These are phyloP conservation scores for Backusella australiensis DNA, from an alignment of 192 early-diverging fungal genomes.

Conservation along the genomic window DNA sequence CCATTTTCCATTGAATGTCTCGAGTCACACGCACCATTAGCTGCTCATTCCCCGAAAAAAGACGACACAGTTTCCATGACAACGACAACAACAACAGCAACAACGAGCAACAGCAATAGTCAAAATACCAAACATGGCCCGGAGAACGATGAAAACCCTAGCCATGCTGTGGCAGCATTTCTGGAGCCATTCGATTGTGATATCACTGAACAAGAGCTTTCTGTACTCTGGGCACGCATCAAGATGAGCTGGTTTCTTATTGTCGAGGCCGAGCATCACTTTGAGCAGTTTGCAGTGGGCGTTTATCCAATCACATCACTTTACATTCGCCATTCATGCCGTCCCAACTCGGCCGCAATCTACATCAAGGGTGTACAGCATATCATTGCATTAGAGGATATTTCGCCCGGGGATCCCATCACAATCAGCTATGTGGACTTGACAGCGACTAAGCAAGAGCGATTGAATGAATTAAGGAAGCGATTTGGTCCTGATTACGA, in stretches of 20 bases:
- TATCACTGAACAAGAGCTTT: conserved; percentile 10
- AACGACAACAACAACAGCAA: not conserved
- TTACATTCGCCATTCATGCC: conserved; percentile 65
- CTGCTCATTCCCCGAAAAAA: not conserved
- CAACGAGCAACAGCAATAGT: not conserved
- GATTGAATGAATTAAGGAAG: conserved; percentile 1
- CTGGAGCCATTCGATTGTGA: conserved; percentile 6
- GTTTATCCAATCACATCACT: conserved; percentile 57
- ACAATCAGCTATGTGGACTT: conserved; percentile 60
- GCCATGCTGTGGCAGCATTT: not conserved
- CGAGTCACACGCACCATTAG: not conserved
- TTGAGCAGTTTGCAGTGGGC: not conserved
- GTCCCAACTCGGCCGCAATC: conserved; percentile 58
- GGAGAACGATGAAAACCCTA: not conserved
- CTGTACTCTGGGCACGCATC: not conserved
- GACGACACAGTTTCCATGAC: not conserved
- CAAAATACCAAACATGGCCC: not conserved
- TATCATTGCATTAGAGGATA: conserved; percentile 49
- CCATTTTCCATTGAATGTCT: conserved; percentile 17
- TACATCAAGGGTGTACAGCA: conserved; percentile 49
- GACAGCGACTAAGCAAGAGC: conserved; percentile 23
- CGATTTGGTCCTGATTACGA: conserved; percentile 23
- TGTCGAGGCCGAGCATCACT: conserved; percentile 18
- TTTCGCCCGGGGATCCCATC: conserved; percentile 52
- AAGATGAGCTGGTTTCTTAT: conserved; percentile 7